These are phyloP conservation scores for Eucalyptus curtisii DNA, from an alignment of 345 rosid genomes.

Conservation along the genomic window DNA sequence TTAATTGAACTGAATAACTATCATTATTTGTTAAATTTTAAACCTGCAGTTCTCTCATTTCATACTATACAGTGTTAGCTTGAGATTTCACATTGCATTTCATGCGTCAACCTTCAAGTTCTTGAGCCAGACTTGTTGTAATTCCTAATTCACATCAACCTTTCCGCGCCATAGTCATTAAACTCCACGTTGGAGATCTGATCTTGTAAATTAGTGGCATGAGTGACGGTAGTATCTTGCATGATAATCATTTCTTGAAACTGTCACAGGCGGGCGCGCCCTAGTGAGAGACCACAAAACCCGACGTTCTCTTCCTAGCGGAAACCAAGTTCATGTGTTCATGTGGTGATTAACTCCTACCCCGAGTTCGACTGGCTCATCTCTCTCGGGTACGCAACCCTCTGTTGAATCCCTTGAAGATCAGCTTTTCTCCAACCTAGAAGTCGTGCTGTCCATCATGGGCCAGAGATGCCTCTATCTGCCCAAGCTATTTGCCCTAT, in stretches of 20 bases:
- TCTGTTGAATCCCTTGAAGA: not conserved
- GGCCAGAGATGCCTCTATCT: not conserved
- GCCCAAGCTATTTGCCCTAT: not conserved
- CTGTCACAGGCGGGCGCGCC: not conserved
- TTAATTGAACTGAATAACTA: not conserved
- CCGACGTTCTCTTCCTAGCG: not conserved
- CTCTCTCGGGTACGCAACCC: not conserved
- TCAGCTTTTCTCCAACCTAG: not conserved
- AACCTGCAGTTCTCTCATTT: not conserved
- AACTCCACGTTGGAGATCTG: not conserved
- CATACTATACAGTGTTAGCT: not conserved
- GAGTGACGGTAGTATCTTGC: not conserved
- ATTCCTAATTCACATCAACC: not conserved
- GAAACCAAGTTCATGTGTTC: not conserved
- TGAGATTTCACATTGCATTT: not conserved
- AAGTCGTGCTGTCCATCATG: not conserved
- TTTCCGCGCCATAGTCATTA: rapidly evolving
- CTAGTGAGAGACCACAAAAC: not conserved
- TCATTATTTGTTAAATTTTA: not conserved
- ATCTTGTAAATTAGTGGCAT: not conserved
- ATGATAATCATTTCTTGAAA: not conserved
- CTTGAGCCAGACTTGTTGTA: not conserved
- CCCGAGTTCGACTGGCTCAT: not conserved
- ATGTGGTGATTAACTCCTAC: not conserved
- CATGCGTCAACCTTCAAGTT: not conserved